Percentiles rank a stretch among this genome's conserved stretches.
Evolutionary conservation across 192 early-diverging fungal genomes (phyloP).

Genomic region (Coemansia sp.): DNA sequence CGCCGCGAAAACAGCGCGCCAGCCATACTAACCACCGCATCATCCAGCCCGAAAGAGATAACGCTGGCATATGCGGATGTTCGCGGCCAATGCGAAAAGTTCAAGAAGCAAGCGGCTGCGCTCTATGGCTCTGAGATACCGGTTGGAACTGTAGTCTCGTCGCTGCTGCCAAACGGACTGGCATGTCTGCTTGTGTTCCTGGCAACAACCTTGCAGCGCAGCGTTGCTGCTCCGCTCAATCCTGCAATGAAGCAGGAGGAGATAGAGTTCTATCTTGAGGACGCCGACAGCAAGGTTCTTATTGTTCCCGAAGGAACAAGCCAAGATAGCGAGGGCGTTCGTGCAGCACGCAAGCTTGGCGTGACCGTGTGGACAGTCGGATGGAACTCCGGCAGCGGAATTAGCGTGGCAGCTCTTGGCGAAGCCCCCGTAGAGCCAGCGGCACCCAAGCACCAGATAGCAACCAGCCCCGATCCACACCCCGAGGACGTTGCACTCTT

Average conservation of each 20-base stretch:
- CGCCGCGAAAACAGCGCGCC: slow-evolving; percentile 19
- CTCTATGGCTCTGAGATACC: slow-evolving; percentile 37
- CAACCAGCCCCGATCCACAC: slow-evolving; percentile 19
- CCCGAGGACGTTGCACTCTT: slow-evolving; percentile 69
- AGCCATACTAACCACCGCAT: slow-evolving; percentile 48
- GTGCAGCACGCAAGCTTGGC: slow-evolving; percentile 56
- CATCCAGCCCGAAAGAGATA: slow-evolving; percentile 30
- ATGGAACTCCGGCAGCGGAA: slow-evolving; percentile 43
- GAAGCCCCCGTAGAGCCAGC: slow-evolving; percentile 19
- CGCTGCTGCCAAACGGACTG: slow-evolving; percentile 68
- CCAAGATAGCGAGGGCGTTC: slow-evolving; percentile 57
- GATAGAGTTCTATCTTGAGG: slow-evolving; percentile 74
- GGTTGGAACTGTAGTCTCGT: slow-evolving; percentile 53
- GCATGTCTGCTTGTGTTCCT: slow-evolving; percentile 70
- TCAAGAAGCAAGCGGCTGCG: slow-evolving; percentile 25
- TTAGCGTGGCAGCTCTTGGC: slow-evolving; percentile 29
- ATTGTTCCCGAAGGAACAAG: slow-evolving; percentile 62
- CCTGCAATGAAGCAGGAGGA: slow-evolving; percentile 67
- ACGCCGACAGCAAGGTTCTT: slow-evolving; percentile 63
- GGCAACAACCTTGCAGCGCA: slow-evolving; percentile 60
- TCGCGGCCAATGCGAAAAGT: slow-evolving; percentile 43
- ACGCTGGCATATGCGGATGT: slow-evolving; percentile 50
- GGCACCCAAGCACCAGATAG: slow-evolving; percentile 9
- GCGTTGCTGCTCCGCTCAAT: slow-evolving; percentile 74
- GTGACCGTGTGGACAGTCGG: slow-evolving; percentile 61